phyloP scores from a whole-genome alignment of 306 rosid species.

The Sicyos edulis region DNA sequence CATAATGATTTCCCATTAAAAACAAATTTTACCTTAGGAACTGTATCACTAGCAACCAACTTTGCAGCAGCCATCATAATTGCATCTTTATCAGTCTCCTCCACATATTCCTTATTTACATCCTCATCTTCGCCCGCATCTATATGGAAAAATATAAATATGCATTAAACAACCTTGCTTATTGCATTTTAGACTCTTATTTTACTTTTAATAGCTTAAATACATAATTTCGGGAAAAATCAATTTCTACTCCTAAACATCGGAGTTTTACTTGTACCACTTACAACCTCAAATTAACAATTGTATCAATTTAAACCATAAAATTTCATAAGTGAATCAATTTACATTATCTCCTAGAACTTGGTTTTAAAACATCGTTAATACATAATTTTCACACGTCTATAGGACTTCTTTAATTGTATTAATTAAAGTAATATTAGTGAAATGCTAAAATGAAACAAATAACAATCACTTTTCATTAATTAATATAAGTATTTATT shows the following conservation, averaged over 20 bases:
- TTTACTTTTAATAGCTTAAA: background rate
- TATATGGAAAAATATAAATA: conserved; percentile 27
- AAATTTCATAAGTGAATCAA: background rate
- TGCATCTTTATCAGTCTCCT: conserved; percentile 68
- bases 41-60: conserved; percentile 52
- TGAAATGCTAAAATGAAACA: background rate
- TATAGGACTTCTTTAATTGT: background rate
- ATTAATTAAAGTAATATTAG: background rate
- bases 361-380: background rate
- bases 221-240: too few species aligned
- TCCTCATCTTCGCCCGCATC: conserved; percentile 86
- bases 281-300: background rate
- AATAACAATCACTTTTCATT: background rate
- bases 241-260: background rate
- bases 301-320: background rate
- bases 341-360: background rate
- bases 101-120: conserved; percentile 60
- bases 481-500: background rate
- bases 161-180: conserved; percentile 14
- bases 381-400: background rate
- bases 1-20: conserved; percentile 11
- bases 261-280: background rate
- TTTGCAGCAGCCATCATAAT: conserved; percentile 72
- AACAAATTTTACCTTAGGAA: conserved; percentile 54
- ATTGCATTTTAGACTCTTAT: background rate